Base-by-base conservation (phyloP, 352 stramenopile genomes). In the Pythium guiyangense region DNA sequence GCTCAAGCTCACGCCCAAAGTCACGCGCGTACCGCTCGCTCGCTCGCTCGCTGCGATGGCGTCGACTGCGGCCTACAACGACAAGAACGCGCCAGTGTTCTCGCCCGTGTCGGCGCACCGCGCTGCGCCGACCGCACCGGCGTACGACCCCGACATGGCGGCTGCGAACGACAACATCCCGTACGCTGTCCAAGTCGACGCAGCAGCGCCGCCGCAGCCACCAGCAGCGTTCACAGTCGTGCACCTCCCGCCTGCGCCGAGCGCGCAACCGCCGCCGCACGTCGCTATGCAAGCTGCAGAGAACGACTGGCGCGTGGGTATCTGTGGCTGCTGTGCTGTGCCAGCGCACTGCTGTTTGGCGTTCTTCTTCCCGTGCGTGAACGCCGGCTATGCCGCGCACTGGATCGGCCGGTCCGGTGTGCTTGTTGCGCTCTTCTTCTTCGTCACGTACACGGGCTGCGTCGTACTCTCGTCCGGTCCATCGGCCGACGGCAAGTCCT, bases 331-430 rank as follows among this genome's bases (percentile, higher is more conserved):
- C 59, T 72, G 52, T 52, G 51, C n/a, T 4, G 25, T 52, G 40
- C 22, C 63, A 10, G 53, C 60, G 35, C 63, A 72, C 54, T 72
- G 62, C 47, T 54, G 48, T 42, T 62, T 68, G 54, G 57, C 59
- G 14, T 55, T 45, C 27, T 70, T 53, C 22, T 59, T 66, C 31
- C 69, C 69, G 40, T 74, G 57, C 26, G 42, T 77, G 10, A 64
- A 39, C 39, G 22, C 46, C 47, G 25, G 57, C 46, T 60, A 61
- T 46, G 25, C 54, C 34, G 35, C 42, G 49, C 34, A 37, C 60
- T 1, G 27, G 22, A 37, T 57, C 40, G 22, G 60, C 48, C 40
- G 50, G 44, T 55, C 69, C 9, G 47, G 53, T 4, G 4, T 45
- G 15, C 50, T 63, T 37, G 44, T 54, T 8, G 49, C 20, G 2